Evolutionary conservation across 2,329 filamentous ascomycete genomes (phyloP).

Genomic region (Apiospora arundinis): DNA sequence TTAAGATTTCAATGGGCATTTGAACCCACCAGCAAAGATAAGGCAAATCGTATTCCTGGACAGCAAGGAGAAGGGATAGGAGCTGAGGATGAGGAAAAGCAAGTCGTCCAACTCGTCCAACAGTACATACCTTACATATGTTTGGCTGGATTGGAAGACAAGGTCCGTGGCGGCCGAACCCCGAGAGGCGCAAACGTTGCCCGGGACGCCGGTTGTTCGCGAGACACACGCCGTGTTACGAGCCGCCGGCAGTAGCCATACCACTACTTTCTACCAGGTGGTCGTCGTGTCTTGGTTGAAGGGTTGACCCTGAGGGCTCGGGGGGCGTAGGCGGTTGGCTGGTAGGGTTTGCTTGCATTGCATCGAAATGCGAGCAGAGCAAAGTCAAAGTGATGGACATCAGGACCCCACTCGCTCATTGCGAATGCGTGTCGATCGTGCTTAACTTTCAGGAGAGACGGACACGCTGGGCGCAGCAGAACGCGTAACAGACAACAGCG

Average conservation of each 20-base stretch:
- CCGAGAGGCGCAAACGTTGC: background rate
- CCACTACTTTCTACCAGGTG: no score
- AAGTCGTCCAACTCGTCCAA: background rate
- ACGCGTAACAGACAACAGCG: background rate
- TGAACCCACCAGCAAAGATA: background rate
- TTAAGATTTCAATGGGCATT: background rate
- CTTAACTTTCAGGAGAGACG: background rate
- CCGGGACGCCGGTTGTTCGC: background rate
- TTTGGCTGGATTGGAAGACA: background rate
- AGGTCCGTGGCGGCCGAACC: background rate
- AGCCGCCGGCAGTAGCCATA: no score
- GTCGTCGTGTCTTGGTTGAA: no score
- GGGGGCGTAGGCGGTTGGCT: no score
- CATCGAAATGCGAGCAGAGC: background rate
- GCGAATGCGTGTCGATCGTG: background rate
- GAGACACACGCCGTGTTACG: no score
- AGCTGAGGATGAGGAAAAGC: background rate
- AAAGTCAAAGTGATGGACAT: conserved; percentile 1
- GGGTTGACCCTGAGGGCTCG: no score
- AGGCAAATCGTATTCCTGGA: background rate
- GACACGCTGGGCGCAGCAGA: conserved; percentile 1
- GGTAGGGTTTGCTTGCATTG: background rate
- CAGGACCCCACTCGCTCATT: background rate
- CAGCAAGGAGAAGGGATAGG: background rate
- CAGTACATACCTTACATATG: background rate